Conservation (phyloP, 495 filamentous ascomycete species). For the Terfezia boudieri region DNA sequence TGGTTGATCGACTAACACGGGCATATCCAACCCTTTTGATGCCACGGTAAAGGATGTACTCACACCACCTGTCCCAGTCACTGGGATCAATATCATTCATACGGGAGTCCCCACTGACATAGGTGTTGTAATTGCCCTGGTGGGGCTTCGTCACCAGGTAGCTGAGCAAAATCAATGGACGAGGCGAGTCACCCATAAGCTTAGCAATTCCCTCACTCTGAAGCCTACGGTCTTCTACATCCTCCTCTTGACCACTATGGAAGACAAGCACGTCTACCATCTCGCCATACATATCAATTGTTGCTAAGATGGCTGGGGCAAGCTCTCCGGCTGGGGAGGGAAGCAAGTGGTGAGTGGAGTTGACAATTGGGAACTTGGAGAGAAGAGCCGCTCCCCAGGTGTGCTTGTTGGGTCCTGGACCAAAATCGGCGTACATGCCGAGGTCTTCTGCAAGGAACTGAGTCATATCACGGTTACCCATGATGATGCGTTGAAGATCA, state of each 20-base stretch:
- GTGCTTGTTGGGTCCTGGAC: constrained; percentile 95
- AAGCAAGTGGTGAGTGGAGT: constrained; percentile 87
- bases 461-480: constrained; percentile 95
- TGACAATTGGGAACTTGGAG: constrained; percentile 93
- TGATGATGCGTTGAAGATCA: constrained; percentile 93
- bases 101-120: constrained; percentile 62
- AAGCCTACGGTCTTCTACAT: constrained; percentile 73
- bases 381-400: constrained; percentile 90
- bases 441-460: constrained; percentile 90
- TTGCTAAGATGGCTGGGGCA: constrained; percentile 89
- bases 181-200: constrained; percentile 61
- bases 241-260: constrained; percentile 97
- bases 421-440: constrained; percentile 96
- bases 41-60: constrained; percentile 92
- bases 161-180: constrained; percentile 65
- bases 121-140: constrained; percentile 92
- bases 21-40: constrained; percentile 76
- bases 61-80: constrained; percentile 98
- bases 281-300: constrained; percentile 77
- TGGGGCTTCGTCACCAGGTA: constrained; percentile 83
- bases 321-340: constrained; percentile 87
- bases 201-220: constrained; percentile 73
- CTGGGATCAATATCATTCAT: constrained; percentile 90
- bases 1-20: constrained; percentile 63
- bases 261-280: constrained; percentile 89